Conservation (phyloP, 2,329 filamentous ascomycete genomes). For the Aspergillus oerlinghausenensis region DNA sequence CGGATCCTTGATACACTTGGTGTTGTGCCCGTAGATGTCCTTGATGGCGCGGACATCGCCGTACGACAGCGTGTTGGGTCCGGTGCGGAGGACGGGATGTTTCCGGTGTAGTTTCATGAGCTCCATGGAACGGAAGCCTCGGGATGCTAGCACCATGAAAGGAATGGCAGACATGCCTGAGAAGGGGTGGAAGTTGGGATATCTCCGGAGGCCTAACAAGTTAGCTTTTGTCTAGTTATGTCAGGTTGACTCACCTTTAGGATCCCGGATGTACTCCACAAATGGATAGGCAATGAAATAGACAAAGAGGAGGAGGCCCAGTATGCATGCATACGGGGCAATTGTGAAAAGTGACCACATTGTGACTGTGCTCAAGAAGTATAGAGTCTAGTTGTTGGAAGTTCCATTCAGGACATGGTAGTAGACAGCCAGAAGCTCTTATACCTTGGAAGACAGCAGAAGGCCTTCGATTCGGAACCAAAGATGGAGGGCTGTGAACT, state of each 20-base stretch:
- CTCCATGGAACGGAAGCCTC: slow-evolving; percentile 41
- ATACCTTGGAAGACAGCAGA: not conserved
- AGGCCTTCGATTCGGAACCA: no score
- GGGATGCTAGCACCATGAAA: slow-evolving; percentile 44
- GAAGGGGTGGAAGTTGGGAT: slow-evolving; percentile 41
- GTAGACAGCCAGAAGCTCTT: not conserved
- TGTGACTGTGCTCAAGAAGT: not conserved
- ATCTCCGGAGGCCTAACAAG: slow-evolving; percentile 41
- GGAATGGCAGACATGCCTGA: slow-evolving; percentile 45
- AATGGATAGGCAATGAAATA: slow-evolving; percentile 24
- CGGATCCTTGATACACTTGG: slow-evolving; percentile 48
- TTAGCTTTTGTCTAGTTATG: no score
- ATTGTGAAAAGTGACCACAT: slow-evolving; percentile 18
- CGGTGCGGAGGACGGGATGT: slow-evolving; percentile 43
- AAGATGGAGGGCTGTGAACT: no score
- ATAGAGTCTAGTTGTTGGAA: not conserved
- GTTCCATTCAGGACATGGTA: slow-evolving; percentile 1
- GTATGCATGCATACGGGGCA: slow-evolving; percentile 20
- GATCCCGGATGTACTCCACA: slow-evolving; percentile 24
- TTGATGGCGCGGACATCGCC: slow-evolving; percentile 43
- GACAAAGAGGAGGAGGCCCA: slow-evolving; percentile 18
- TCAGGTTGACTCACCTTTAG: slow-evolving; percentile 19
- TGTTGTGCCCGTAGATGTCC: slow-evolving; percentile 50
- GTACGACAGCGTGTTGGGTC: slow-evolving; percentile 45
- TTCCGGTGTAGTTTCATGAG: slow-evolving; percentile 45